Base-by-base conservation (phyloP, 2,329 filamentous ascomycete genomes). In the Cordyceps fumosorosea region DNA sequence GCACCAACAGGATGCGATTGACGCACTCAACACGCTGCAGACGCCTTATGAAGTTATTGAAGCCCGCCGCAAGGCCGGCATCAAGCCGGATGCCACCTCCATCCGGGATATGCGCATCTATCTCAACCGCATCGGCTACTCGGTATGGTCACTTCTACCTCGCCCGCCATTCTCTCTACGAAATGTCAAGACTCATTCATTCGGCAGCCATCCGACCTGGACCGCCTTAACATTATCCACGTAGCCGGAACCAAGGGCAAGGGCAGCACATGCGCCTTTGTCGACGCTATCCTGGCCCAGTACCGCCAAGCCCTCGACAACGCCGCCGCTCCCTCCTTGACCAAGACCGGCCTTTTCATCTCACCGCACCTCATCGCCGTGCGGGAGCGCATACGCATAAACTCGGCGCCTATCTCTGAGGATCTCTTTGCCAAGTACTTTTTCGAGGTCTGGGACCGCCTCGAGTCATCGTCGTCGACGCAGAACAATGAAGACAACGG, bases 11-110 rank as follows among this genome's bases (percentile, higher is more conserved):
- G 91, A 95, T 73, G 95, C 93, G 54, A 87, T 98, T 65, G 80
- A 86, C 67, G 86, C 89, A 45, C 84, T 98, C 71, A 98, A 98
- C 75, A 89, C 90, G 51, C 85, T 98, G 56, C 95, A 99, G 75
- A 91, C 90, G 48, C 96, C 96, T 58, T 93, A 89, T 72, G 84
- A 89, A 55, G 83, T 91, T 57, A 84, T 97, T 20, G 87, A 96
- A 72, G 86, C 88, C 56, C 87, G 95, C 57, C 83, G 86, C 60
- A 90, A 90, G 72, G 89, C 88, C 20, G 89, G 91, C 22, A 78
- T 86, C 65, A 83, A 81, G 32, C 86, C 90, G 69, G 89, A 95
- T 74, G 80, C 85, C 64, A 80, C 81, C 62, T 79, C 89, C 10
- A 86, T 95, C 54, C 84, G 85, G 3, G 90, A 96, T 74, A 96